Percentiles rank a stretch among this genome's conserved stretches.
phyloP scores from a whole-genome alignment of 2,329 filamentous ascomycete genomes.

The Cryphonectria japonica region DNA sequence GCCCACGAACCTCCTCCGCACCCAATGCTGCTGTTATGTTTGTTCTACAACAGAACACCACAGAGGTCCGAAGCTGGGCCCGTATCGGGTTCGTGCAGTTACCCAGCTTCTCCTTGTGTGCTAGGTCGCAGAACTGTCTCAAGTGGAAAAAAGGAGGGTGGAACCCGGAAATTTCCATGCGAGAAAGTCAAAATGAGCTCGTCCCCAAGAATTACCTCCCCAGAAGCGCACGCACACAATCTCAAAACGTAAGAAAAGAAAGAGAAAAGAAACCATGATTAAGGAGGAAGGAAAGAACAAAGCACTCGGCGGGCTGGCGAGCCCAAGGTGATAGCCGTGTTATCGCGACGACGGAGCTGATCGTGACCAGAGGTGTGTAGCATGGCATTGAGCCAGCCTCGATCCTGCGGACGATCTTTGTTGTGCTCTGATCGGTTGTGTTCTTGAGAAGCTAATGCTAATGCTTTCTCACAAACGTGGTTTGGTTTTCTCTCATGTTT shows the following conservation, averaged over 20 bases:
- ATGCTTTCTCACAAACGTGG: conserved; percentile 26
- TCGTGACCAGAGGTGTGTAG: conserved; percentile 27
- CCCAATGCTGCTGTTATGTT: neutral
- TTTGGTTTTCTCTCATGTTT: conserved; percentile 29
- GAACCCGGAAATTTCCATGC: neutral
- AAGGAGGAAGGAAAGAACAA: conserved; percentile 13
- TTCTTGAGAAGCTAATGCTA: conserved; percentile 18
- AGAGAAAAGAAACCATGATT: conserved; percentile 31
- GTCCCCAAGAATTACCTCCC: conserved; percentile 42
- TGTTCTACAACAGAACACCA: neutral
- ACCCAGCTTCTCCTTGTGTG: neutral
- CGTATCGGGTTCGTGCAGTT: neutral
- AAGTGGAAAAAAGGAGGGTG: too few species aligned
- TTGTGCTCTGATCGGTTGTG: conserved; percentile 26
- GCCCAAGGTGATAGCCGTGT: conserved; percentile 33
- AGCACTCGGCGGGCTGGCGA: conserved; percentile 9
- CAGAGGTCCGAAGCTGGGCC: neutral
- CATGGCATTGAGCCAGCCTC: conserved; percentile 15
- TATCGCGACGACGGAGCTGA: conserved; percentile 39
- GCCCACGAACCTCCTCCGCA: neutral
- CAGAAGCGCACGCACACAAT: conserved; percentile 41
- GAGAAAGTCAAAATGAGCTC: conserved; percentile 21
- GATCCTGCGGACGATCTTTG: conserved; percentile 11
- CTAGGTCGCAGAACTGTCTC: neutral
- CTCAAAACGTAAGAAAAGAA: conserved; percentile 37